phyloP scores from a whole-genome alignment of 1,284 basidiomycete species.

The Heterobasidion parviporum region DNA sequence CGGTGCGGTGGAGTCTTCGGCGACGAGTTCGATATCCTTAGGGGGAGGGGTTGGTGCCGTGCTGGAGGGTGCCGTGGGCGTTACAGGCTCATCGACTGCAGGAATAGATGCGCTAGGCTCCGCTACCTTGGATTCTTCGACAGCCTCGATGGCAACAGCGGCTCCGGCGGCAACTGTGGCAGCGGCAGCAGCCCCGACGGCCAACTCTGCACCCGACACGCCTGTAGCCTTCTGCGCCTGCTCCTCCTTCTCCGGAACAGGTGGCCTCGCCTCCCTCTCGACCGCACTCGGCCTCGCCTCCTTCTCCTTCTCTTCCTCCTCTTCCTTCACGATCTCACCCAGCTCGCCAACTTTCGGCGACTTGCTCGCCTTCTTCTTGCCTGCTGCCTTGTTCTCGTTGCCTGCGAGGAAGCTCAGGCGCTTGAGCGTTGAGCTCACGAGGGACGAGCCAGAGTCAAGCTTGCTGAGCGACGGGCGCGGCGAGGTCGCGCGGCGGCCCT shows the following conservation, averaged over 20 bases:
- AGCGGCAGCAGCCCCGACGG: slow-evolving; percentile 8
- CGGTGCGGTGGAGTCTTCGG: background rate
- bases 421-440: slow-evolving; percentile 36
- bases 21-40: slow-evolving; percentile 2
- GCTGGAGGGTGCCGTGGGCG: background rate
- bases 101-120: slow-evolving; percentile 6
- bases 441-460: slow-evolving; percentile 29
- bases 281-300: slow-evolving; percentile 10
- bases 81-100: background rate
- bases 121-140: slow-evolving; percentile 9
- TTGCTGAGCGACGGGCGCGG: slow-evolving; percentile 43
- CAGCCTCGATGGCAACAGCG: slow-evolving; percentile 10
- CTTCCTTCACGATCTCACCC: slow-evolving; percentile 54
- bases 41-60: background rate
- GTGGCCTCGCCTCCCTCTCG: background rate
- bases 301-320: slow-evolving; percentile 23
- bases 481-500: slow-evolving; percentile 25
- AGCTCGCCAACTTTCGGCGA: slow-evolving; percentile 46
- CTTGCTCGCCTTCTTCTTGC: slow-evolving; percentile 26
- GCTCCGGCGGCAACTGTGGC: slow-evolving; percentile 6
- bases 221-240: background rate
- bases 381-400: slow-evolving; percentile 10
- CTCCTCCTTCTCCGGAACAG: background rate
- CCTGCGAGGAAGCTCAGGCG: slow-evolving; percentile 48
- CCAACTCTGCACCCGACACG: background rate